Base-by-base conservation (phyloP, 495 filamentous ascomycete genomes). In the Parmelia sp. region DNA sequence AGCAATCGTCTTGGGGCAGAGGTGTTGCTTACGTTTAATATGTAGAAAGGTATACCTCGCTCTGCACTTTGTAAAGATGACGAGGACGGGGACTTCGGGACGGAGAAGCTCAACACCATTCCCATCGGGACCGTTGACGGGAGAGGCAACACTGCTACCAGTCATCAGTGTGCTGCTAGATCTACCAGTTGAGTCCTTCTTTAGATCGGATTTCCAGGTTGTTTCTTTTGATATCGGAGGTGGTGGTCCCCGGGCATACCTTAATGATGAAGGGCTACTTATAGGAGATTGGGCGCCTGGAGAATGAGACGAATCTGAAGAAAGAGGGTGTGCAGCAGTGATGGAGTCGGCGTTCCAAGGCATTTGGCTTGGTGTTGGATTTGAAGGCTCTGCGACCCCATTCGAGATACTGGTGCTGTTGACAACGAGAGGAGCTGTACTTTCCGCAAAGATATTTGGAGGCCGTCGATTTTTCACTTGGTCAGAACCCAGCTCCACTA, bases 31-130 rank as follows among this genome's bases (percentile, higher is more conserved):
- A 69, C 67, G 31, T 39, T 65, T 51, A 12, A 71, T 21, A 40
- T 71, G 67, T 9, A 71, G 56, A 29, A 67, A 64, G 5, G 60
- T 59, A 57, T 71, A 69, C 58, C 45, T 71, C 29, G 39, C 57
- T 4, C 64, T 47, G 56, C 58, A 60, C 17, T 58, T 21, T 21
- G 69, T 71, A 27, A 69, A 66, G 42, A 71, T 42, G n/a, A 71
- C 51, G 19, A 71, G 23, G 8, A 59, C 57, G 17, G 69, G 69
- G 4, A 58, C 29, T 39, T 71, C 66, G 10, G 69, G 67, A 42
- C 61, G 51, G n/a, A 58, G 14, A 4, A 66, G 27, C n/a, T 58
- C 51, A 6, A 53, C 58, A 33, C 60, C 69, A 36, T 64, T 60
- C 4, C 61, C 61, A 4, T 61, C 47, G 12, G 56, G 33, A 19